Percentiles rank a stretch among this genome's conserved stretches.
These are phyloP conservation scores for Botrytis squamosa DNA, from an alignment of 2,329 filamentous ascomycete genomes.

Conservation along the genomic window DNA sequence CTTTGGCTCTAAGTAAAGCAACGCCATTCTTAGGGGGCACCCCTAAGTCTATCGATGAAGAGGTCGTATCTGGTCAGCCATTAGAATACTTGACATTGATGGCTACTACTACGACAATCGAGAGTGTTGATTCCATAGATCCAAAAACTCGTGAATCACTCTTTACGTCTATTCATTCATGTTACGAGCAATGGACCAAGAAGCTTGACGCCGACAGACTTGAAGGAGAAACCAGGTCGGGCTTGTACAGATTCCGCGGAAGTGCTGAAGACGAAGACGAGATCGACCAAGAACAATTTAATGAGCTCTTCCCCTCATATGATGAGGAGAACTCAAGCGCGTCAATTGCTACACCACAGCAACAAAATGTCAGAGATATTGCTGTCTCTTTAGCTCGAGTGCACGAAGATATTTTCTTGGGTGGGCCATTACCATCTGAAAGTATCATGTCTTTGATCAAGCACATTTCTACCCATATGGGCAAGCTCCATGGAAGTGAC, in stretches of 20 bases:
- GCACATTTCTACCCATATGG: conserved; percentile 33
- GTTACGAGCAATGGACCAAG: conserved; percentile 79
- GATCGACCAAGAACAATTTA: conserved; percentile 70
- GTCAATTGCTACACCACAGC: conserved; percentile 25
- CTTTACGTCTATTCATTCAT: conserved; percentile 65
- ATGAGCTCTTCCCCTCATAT: conserved; percentile 78
- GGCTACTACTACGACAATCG: conserved; percentile 47
- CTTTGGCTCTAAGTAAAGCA: conserved; percentile 43
- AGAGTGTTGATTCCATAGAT: conserved; percentile 47
- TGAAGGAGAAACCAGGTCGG: conserved; percentile 69
- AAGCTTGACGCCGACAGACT: conserved; percentile 75
- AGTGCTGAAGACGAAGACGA: conserved; percentile 74
- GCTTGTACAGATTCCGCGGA: conserved; percentile 81
- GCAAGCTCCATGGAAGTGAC: conserved; percentile 27
- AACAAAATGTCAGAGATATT: conserved; percentile 31
- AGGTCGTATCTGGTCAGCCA: conserved; percentile 28
- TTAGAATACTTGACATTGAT: conserved; percentile 54
- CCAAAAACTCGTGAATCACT: conserved; percentile 51
- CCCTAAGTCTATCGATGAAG: conserved; percentile 23
- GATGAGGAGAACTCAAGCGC: conserved; percentile 47
- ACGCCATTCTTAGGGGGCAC: conserved; percentile 57
- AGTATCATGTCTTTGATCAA: conserved; percentile 36
- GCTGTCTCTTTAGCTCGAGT: conserved; percentile 59
- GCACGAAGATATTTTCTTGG: conserved; percentile 49
- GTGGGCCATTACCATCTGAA: conserved; percentile 25